These are phyloP conservation scores for Chenopodium suecicum DNA, from an alignment of 148 eudicot genomes.

Conservation along the genomic window DNA sequence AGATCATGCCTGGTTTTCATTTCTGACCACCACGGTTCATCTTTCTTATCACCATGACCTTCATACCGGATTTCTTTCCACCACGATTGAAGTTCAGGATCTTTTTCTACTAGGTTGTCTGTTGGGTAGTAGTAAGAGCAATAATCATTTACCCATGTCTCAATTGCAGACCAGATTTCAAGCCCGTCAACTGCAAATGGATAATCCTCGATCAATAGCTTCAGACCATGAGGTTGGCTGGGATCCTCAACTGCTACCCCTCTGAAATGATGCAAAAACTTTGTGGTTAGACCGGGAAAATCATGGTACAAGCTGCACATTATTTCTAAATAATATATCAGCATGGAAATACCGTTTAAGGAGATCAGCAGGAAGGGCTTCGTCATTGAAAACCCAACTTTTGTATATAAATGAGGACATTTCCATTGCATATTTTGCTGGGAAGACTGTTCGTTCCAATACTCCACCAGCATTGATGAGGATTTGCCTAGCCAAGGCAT, in stretches of 20 bases:
- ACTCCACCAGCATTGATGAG: slow-evolving; percentile 75
- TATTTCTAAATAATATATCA: background rate
- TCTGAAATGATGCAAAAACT: slow-evolving; percentile 33
- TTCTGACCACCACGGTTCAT: slow-evolving; percentile 67
- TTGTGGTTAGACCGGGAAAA: background rate
- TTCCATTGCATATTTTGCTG: slow-evolving; percentile 67
- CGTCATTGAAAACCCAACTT: slow-evolving; percentile 65
- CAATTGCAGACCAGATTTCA: slow-evolving; percentile 75
- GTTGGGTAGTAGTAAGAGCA: slow-evolving; percentile 55
- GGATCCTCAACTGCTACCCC: slow-evolving; percentile 64
- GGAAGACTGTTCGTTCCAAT: slow-evolving; percentile 71
- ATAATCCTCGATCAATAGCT: slow-evolving; percentile 71
- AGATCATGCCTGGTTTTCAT: slow-evolving; percentile 52
- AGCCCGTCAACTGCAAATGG: slow-evolving; percentile 84
- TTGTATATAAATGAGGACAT: slow-evolving; percentile 63
- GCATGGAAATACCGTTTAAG: slow-evolving; percentile 49
- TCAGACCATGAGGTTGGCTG: slow-evolving; percentile 50
- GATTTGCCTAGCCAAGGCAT: slow-evolving; percentile 74
- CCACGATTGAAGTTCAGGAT: slow-evolving; percentile 75
- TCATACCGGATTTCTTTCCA: slow-evolving; percentile 56
- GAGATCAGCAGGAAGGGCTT: slow-evolving; percentile 70
- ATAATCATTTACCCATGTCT: slow-evolving; percentile 67
- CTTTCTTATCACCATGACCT: slow-evolving; percentile 69
- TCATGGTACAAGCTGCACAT: background rate
- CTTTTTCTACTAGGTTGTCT: slow-evolving; percentile 39